Base-by-base conservation (phyloP, 805 yeast genomes). In the Candida michaelii region DNA sequence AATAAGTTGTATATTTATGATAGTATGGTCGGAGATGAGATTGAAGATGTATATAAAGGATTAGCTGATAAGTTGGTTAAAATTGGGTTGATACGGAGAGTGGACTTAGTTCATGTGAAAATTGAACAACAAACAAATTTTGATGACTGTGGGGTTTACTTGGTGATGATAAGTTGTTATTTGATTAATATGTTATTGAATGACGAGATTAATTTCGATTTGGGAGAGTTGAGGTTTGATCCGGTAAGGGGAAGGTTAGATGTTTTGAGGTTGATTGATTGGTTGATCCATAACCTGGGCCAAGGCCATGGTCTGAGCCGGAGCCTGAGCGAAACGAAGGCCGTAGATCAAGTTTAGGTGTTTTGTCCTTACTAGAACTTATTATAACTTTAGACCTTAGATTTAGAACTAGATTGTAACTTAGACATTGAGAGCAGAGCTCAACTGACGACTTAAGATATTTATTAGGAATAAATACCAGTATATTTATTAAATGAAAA, bases 101-200 rank as follows among this genome's bases (percentile, higher is more conserved):
- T 42, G 6, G 23, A 39, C 2, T 33, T 49, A 3, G 27, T 36
- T 3, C 33, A 32, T 3, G 62, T 64, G 63, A 49, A 55, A 39
- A 63, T 82, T 10, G 82, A 82, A 27, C 87, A 82, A 48, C 88
- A 82, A 58, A 62, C 69, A 11, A 82, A 82, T 54, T 82, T 81
- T 6, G 80, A 80, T 45, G 88, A 82, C 56, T 82, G 88, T 58
- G 88, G 88, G 0, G 74, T 79, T 25, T 63, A 55, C 45, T 51
- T 66, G 36, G 53, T 65, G 24, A 69, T 69, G 74, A 56, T 63
- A 27, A 58, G 72, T 9, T 62, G 72, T 41, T 68, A 33, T 63
- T 59, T 55, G 50, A 55, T 53, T 11, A 48, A 58, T 13, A 54
- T 54, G 48, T 75, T 40, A 30, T 40, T 67, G 16, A 40, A 43